Conservation (phyloP, 805 yeast genomes). For the Ogataea neopini region DNA sequence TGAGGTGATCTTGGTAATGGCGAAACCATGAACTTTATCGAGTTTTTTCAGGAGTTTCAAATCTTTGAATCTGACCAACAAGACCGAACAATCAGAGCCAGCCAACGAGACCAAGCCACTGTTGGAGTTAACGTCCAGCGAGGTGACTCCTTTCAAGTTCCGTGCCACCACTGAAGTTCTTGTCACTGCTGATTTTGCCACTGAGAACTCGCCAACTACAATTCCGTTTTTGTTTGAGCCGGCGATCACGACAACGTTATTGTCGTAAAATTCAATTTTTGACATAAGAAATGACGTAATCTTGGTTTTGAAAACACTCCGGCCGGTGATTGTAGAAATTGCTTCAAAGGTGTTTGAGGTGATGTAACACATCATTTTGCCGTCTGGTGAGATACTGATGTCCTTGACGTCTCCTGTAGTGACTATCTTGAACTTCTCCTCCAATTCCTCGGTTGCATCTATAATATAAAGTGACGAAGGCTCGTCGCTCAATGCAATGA, state of each 20-base stretch:
- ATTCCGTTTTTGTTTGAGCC: slow-evolving; percentile 47
- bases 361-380: slow-evolving; percentile 61
- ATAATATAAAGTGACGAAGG: slow-evolving; percentile 68
- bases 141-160: slow-evolving; percentile 57
- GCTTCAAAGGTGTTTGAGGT: slow-evolving; percentile 57
- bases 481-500: slow-evolving; percentile 63
- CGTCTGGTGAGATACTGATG: slow-evolving; percentile 65
- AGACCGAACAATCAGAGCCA: slow-evolving; percentile 66
- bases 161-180: slow-evolving; percentile 44
- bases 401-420: slow-evolving; percentile 61
- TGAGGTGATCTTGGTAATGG: slow-evolving; percentile 71
- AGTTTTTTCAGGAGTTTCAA: slow-evolving; percentile 52
- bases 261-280: slow-evolving; percentile 35
- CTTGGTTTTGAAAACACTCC: slow-evolving; percentile 34
- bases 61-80: slow-evolving; percentile 52
- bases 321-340: slow-evolving; percentile 50
- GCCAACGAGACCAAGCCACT: slow-evolving; percentile 53
- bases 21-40: slow-evolving; percentile 70
- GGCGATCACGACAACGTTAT: slow-evolving; percentile 42
- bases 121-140: slow-evolving; percentile 44
- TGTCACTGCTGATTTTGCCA: slow-evolving; percentile 42
- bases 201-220: slow-evolving; percentile 44
- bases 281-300: slow-evolving; percentile 29
- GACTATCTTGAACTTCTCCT: slow-evolving; percentile 52
- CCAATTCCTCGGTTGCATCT: slow-evolving; percentile 51